These are phyloP conservation scores for Filobasidium floriforme DNA, from an alignment of 768 basidiomycete genomes.

Conservation along the genomic window DNA sequence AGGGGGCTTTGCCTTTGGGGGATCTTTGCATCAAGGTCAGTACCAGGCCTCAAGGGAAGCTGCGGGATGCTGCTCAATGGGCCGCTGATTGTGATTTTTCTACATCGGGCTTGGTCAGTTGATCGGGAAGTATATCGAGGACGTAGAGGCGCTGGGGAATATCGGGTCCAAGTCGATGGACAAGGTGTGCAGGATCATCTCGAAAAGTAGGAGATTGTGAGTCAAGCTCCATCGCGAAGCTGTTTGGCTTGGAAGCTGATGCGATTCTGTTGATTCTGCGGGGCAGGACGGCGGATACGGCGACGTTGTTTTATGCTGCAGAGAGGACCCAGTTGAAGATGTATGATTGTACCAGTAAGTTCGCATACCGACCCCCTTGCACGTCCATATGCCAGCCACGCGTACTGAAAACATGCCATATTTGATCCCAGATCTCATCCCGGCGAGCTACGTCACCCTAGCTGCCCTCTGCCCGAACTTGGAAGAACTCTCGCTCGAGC, in stretches of 20 bases:
- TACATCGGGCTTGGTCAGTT: too few relatives aligned
- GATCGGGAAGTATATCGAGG: conserved; percentile 75
- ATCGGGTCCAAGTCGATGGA: conserved; percentile 78
- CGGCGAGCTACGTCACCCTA: conserved; percentile 62
- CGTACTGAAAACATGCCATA: background rate
- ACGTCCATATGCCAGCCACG: too few relatives aligned
- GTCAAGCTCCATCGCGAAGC: conserved; percentile 45
- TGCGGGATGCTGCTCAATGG: too few relatives aligned
- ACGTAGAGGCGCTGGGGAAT: conserved; percentile 66
- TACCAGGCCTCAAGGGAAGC: too few relatives aligned
- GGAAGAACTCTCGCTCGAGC: conserved; percentile 67
- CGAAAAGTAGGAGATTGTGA: conserved; percentile 72
- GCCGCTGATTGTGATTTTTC: too few relatives aligned
- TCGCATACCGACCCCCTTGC: background rate
- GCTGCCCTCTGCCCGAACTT: conserved; percentile 77
- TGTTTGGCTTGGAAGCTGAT: background rate
- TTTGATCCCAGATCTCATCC: conserved; percentile 55
- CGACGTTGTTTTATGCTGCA: conserved; percentile 71
- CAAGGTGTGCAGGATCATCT: conserved; percentile 70
- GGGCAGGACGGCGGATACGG: conserved; percentile 67
- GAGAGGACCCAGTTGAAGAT: conserved; percentile 61
- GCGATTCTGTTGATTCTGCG: background rate
- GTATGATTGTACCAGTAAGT: conserved; percentile 83
- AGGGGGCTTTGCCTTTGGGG: conserved; percentile 62
- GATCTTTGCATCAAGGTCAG: conserved; percentile 71